Evolutionary conservation across 225 moss, liverwort and hornwort genomes (phyloP).

Genomic region (Straminergon stramineum): DNA sequence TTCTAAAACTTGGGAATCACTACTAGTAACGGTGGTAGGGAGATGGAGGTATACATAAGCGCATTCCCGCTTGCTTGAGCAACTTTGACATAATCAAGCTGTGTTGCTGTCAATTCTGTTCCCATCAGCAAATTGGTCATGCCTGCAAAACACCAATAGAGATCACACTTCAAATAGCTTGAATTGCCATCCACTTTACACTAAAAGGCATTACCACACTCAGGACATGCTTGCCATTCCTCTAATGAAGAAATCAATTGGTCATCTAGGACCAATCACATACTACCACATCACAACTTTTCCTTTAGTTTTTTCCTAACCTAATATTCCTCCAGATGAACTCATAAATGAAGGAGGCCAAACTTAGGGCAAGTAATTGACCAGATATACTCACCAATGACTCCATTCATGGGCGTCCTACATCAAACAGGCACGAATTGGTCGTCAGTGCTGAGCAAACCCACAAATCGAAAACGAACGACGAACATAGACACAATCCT

Average conservation of each 20-base stretch:
- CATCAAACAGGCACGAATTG: conserved; percentile 11
- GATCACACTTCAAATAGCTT: neutral
- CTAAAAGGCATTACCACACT: neutral
- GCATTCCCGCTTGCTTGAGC: conserved; percentile 91
- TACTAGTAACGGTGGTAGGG: neutral
- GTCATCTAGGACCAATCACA: neutral
- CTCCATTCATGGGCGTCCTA: conserved; percentile 98
- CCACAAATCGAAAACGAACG: neutral
- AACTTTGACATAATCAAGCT: conserved; percentile 85
- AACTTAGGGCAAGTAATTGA: neutral
- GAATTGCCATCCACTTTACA: neutral
- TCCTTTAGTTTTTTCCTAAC: neutral
- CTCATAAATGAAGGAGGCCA: neutral
- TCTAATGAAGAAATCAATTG: neutral
- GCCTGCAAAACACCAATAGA: conserved; percentile 23
- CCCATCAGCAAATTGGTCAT: conserved; percentile 93
- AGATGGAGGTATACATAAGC: conserved; percentile 46
- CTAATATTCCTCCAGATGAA: neutral
- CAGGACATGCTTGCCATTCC: neutral
- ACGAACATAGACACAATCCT: neutral
- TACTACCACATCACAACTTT: neutral
- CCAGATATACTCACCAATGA: conserved; percentile 55
- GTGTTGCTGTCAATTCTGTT: conserved; percentile 71
- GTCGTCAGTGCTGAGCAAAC: neutral
- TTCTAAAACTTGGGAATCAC: neutral